Evolutionary conservation across 257 asterid genomes (phyloP).

Genomic region (Solanum stenotomum): DNA sequence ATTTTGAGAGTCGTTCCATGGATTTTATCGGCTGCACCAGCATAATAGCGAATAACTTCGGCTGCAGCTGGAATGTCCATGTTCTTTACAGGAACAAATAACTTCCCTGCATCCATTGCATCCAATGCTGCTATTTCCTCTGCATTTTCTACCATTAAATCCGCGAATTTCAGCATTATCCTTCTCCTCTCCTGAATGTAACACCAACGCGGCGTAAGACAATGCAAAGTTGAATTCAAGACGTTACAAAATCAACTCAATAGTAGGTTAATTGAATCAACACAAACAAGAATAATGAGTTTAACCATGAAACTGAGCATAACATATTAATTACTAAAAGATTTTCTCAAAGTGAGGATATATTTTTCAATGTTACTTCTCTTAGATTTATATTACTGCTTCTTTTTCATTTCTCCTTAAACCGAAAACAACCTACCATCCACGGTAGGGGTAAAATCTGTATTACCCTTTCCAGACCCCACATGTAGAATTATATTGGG

Average conservation of each 20-base stretch:
- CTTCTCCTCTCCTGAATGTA: conserved; percentile 23
- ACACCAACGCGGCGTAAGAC: background rate
- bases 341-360: background rate
- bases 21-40: conserved; percentile 38
- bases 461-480: too few relatives aligned
- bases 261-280: background rate
- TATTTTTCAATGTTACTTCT: background rate
- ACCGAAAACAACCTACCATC: too few relatives aligned
- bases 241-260: background rate
- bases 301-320: background rate
- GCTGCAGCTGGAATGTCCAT: conserved; percentile 19
- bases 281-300: background rate
- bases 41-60: conserved; percentile 19
- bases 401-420: too few relatives aligned
- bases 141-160: conserved; percentile 15
- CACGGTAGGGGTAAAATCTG: too few relatives aligned
- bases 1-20: conserved; percentile 30
- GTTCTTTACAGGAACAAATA: conserved; percentile 9
- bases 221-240: background rate
- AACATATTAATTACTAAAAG: background rate
- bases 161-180: conserved; percentile 25
- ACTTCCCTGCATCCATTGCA: conserved; percentile 26
- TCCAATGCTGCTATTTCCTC: conserved; percentile 32
- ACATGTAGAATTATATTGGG: too few relatives aligned
- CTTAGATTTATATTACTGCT: background rate